Conservation (phyloP, 139 green algal species). For the Chlorella sp. region DNA sequence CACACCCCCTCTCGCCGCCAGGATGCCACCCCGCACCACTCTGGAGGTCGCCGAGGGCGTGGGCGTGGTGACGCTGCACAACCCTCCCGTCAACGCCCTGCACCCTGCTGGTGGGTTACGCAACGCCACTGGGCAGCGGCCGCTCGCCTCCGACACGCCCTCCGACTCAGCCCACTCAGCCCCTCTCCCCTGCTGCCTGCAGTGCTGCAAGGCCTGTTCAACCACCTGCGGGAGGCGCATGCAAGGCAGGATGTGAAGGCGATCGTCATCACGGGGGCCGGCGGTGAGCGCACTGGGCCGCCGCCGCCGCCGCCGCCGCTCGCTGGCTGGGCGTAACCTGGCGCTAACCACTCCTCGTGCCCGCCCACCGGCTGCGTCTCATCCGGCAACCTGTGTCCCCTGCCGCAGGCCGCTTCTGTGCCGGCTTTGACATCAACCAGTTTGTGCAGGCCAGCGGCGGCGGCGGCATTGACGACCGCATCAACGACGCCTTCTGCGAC, state of each 20-base stretch:
- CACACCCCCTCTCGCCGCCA: background rate
- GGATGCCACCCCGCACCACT: background rate
- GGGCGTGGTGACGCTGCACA: conserved; percentile 89
- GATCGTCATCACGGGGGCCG: conserved; percentile 90
- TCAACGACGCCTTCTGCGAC: conserved; percentile 77
- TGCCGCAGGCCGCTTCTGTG: conserved; percentile 80
- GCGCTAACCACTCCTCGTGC: background rate
- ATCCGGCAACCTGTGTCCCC: background rate
- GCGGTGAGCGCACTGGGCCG: conserved; percentile 24
- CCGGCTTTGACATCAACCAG: conserved; percentile 94
- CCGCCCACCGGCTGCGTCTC: background rate
- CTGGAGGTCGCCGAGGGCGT: conserved; percentile 72
- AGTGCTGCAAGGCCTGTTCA: conserved; percentile 89
- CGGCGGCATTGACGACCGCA: conserved; percentile 73
- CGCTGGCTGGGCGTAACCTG: background rate
- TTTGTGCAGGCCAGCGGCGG: conserved; percentile 66
- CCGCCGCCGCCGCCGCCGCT: background rate
- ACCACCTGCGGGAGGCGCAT: conserved; percentile 80
- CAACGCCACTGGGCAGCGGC: background rate
- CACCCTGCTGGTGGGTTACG: conserved; percentile 76
- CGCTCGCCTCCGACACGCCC: background rate
- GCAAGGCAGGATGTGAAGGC: conserved; percentile 74
- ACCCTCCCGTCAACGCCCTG: conserved; percentile 97
- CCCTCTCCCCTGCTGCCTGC: conserved; percentile 22
- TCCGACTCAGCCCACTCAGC: background rate